Evolutionary conservation across 2,329 filamentous ascomycete genomes (phyloP).

Genomic region (Trichoderma atroviride): DNA sequence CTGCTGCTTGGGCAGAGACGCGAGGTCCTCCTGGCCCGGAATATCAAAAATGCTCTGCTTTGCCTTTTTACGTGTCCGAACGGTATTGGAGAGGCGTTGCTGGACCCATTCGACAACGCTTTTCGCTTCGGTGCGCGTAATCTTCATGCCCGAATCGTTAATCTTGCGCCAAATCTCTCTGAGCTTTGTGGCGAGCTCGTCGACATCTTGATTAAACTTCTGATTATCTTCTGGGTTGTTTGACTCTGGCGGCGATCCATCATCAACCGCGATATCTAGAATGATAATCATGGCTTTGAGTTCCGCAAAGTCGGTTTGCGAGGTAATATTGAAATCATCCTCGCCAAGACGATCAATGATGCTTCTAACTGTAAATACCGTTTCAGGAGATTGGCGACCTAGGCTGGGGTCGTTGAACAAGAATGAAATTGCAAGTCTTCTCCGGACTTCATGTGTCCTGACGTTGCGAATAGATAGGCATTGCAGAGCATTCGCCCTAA

Average conservation of each 20-base stretch:
- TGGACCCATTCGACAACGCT: conserved; percentile 73
- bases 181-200: conserved; percentile 64
- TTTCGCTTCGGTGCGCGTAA: conserved; percentile 77
- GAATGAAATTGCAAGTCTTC: conserved; percentile 66
- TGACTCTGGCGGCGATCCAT: conserved; percentile 47
- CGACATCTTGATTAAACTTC: conserved; percentile 71
- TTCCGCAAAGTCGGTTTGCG: conserved; percentile 66
- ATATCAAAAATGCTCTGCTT: conserved; percentile 57
- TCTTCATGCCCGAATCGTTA: conserved; percentile 71
- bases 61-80: conserved; percentile 64
- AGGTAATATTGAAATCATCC: conserved; percentile 55
- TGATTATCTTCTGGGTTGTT: conserved; percentile 39
- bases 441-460: conserved; percentile 61
- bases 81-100: conserved; percentile 69
- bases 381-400: conserved; percentile 46
- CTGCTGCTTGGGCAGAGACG: conserved; percentile 48
- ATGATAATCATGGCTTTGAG: conserved; percentile 68
- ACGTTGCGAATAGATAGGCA: conserved; percentile 58
- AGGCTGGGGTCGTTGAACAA: conserved; percentile 57
- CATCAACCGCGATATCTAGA: conserved; percentile 75
- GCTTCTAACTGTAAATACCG: conserved; percentile 45
- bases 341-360: conserved; percentile 51
- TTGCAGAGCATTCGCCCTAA: conserved; percentile 61
- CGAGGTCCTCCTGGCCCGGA: conserved; percentile 41
- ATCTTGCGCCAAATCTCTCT: conserved; percentile 64